Evolutionary conservation across 495 filamentous ascomycete species (phyloP).

Genomic region (Bryoglossum gracile): DNA sequence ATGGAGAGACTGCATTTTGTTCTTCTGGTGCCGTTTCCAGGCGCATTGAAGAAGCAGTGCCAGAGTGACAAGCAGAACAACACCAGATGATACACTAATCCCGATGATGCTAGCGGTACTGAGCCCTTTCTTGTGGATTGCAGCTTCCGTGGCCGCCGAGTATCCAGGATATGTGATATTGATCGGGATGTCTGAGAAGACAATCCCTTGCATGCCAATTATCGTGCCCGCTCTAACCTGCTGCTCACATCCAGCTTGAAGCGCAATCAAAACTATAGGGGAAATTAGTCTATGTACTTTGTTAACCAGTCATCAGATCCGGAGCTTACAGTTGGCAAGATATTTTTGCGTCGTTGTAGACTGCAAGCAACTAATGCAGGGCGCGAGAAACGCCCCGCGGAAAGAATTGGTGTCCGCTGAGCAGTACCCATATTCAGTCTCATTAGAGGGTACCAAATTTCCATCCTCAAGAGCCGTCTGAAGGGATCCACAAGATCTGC

Average conservation of each 20-base stretch:
- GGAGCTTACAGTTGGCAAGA: conserved; percentile 14
- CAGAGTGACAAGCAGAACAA: conserved; percentile 32
- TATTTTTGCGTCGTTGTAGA: background rate
- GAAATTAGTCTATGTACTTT: background rate
- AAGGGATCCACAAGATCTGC: conserved; percentile 9
- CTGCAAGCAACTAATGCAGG: conserved; percentile 12
- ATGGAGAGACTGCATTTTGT: background rate
- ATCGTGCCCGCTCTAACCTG: conserved; percentile 30
- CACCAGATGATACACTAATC: conserved; percentile 39
- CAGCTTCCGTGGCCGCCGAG: conserved; percentile 18
- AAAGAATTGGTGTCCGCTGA: conserved; percentile 7
- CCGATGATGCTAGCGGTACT: conserved; percentile 41
- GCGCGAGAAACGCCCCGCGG: background rate
- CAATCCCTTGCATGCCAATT: conserved; percentile 37
- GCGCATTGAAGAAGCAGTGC: conserved; percentile 38
- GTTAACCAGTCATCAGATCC: background rate
- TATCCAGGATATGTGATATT: conserved; percentile 33
- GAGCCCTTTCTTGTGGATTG: conserved; percentile 28
- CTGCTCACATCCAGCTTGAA: conserved; percentile 42
- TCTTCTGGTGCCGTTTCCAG: conserved; percentile 31
- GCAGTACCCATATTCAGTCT: conserved; percentile 15
- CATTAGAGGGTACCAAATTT: conserved; percentile 1
- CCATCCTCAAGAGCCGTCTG: conserved; percentile 10
- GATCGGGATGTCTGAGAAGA: conserved; percentile 40
- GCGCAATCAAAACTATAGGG: conserved; percentile 32